Evolutionary conservation across 495 filamentous ascomycete species (phyloP).

Genomic region (Lophium mytilinum): DNA sequence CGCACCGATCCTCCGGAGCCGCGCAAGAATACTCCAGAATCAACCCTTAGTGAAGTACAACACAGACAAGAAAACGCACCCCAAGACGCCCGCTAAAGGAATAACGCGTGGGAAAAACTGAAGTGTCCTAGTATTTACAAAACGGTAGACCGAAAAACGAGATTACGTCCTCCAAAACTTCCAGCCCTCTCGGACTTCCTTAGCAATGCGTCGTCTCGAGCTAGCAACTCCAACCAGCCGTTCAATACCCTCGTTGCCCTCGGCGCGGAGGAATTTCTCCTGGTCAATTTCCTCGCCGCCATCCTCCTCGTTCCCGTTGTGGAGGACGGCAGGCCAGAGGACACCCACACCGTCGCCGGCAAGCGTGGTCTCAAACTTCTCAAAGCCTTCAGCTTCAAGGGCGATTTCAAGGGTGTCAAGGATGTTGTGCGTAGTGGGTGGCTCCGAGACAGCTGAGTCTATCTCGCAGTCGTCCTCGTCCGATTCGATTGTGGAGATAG

Average conservation of each 20-base stretch:
- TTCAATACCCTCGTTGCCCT: conserved; percentile 74
- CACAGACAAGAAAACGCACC: too few species aligned
- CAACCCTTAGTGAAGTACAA: too few species aligned
- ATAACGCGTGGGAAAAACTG: too few species aligned
- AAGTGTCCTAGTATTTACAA: too few species aligned
- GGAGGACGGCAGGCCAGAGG: conserved; percentile 78
- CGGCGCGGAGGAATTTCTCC: conserved; percentile 78
- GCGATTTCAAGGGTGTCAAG: conserved; percentile 54
- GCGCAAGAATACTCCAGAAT: too few species aligned
- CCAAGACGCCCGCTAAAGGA: too few species aligned
- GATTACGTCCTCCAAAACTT: conserved; percentile 71
- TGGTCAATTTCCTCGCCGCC: conserved; percentile 89
- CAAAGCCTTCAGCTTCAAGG: conserved; percentile 68
- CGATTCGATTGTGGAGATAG: not conserved
- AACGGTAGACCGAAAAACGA: not conserved
- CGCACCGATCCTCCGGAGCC: too few species aligned
- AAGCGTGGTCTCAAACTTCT: conserved; percentile 76
- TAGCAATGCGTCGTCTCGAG: conserved; percentile 41
- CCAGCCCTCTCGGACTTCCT: conserved; percentile 71
- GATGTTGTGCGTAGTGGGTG: conserved; percentile 19
- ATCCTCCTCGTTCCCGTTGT: conserved; percentile 61
- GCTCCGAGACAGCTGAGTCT: conserved; percentile 10
- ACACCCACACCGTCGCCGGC: conserved; percentile 90
- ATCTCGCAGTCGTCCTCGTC: conserved; percentile 1
- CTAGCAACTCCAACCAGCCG: conserved; percentile 44